Percentiles rank a stretch among this genome's conserved stretches.
Conservation (phyloP, 345 rosid genomes). For the Hibiscus syriacus region DNA sequence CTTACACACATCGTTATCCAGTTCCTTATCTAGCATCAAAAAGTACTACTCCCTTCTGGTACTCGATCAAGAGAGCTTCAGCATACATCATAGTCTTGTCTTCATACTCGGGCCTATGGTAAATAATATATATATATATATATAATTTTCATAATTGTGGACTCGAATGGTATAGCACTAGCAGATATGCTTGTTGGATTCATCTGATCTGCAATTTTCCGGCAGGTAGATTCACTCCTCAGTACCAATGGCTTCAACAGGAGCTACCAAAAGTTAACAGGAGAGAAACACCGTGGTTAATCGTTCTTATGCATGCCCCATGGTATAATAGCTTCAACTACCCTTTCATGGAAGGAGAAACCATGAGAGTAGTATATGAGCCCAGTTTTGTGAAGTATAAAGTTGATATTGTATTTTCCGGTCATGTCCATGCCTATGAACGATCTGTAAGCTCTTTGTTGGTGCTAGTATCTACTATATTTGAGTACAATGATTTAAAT, state of each 20-base stretch:
- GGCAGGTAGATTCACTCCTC: slow-evolving; percentile 78
- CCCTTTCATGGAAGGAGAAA: slow-evolving; percentile 96
- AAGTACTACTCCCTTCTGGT: slow-evolving; percentile 80
- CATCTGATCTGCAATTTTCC: slow-evolving; percentile 1
- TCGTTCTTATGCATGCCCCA: slow-evolving; percentile 68
- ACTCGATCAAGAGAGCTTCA: slow-evolving; percentile 90
- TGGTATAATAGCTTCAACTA: slow-evolving; percentile 95
- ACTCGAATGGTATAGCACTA: not conserved
- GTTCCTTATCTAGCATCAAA: slow-evolving; percentile 63
- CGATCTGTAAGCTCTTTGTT: slow-evolving; percentile 59
- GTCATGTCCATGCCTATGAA: slow-evolving; percentile 96
- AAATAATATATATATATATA: slow-evolving; percentile 14
- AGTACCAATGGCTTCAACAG: slow-evolving; percentile 53
- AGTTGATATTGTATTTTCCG: slow-evolving; percentile 82
- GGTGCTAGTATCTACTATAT: not conserved
- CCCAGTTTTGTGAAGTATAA: slow-evolving; percentile 65
- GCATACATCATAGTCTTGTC: slow-evolving; percentile 75
- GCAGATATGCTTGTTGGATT: not conserved
- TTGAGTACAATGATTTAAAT: not conserved
- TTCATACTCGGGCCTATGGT: slow-evolving; percentile 87
- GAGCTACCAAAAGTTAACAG: slow-evolving; percentile 83
- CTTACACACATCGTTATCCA: slow-evolving; percentile 57
- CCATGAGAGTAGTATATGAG: slow-evolving; percentile 90
- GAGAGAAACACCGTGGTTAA: slow-evolving; percentile 85
- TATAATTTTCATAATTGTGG: not conserved